Conservation (phyloP, 345 rosid species). For the Luvunga scandens region DNA sequence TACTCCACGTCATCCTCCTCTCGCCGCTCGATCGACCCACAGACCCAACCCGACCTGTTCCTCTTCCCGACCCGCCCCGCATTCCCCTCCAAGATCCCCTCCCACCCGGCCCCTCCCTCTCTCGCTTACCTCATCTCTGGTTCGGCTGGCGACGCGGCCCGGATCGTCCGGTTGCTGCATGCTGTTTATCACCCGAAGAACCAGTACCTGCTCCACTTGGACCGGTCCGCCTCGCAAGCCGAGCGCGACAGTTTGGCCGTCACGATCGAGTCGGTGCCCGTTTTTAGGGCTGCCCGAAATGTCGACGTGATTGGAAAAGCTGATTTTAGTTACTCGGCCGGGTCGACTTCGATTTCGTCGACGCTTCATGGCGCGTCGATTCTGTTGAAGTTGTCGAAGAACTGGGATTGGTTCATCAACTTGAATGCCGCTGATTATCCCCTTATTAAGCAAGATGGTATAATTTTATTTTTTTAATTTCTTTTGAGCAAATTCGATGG, state of each 20-base stretch:
- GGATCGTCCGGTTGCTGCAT: slow-evolving; percentile 73
- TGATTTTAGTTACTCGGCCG: slow-evolving; percentile 67
- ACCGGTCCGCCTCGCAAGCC: slow-evolving; percentile 50
- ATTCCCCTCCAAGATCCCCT: slow-evolving; percentile 38
- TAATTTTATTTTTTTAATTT: background rate
- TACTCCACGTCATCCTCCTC: slow-evolving; percentile 29
- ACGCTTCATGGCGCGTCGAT: slow-evolving; percentile 90
- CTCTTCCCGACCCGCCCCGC: slow-evolving; percentile 65
- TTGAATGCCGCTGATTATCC: slow-evolving; percentile 81
- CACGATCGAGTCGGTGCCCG: slow-evolving; percentile 48
- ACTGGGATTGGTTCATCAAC: slow-evolving; percentile 90
- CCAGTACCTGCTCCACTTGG: slow-evolving; percentile 83
- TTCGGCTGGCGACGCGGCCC: slow-evolving; percentile 59
- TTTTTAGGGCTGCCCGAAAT: slow-evolving; percentile 76
- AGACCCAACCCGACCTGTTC: slow-evolving; percentile 51
- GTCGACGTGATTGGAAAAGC: slow-evolving; percentile 82
- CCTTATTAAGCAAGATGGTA: slow-evolving; percentile 93
- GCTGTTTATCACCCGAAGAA: slow-evolving; percentile 85
- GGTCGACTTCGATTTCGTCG: slow-evolving; percentile 80
- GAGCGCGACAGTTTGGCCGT: slow-evolving; percentile 76
- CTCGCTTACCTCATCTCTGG: slow-evolving; percentile 76
- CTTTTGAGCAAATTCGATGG: background rate
- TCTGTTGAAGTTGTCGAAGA: slow-evolving; percentile 57
- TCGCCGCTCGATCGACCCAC: background rate
- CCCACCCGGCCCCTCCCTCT: slow-evolving; percentile 68